Percentiles rank a stretch among this genome's conserved stretches.
These are phyloP conservation scores for Vitis rotundifolia DNA, from an alignment of 164 flowering plant genomes.

Conservation along the genomic window DNA sequence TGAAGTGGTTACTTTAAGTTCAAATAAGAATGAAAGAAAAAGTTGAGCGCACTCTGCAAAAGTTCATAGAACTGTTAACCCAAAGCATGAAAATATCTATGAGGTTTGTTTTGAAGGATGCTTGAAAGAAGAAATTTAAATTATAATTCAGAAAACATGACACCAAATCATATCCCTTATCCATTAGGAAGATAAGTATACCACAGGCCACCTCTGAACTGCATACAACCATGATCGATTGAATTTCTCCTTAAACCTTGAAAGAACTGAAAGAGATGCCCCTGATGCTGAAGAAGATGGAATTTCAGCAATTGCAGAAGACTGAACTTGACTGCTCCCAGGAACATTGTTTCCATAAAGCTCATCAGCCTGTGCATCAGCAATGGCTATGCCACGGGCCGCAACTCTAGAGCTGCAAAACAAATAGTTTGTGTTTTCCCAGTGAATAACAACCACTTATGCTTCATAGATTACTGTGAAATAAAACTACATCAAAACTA, in stretches of 20 bases:
- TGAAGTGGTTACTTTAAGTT: neutral
- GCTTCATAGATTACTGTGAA: too few species aligned
- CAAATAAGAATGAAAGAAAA: neutral
- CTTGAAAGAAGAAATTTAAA: too few species aligned
- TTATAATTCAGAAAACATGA: too few species aligned
- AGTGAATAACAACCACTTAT: too few species aligned
- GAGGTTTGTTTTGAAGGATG: too few species aligned
- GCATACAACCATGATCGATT: constrained; percentile 48
- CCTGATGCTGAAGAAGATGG: constrained; percentile 41
- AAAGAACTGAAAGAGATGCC: constrained; percentile 35
- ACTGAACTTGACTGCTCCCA: constrained; percentile 31
- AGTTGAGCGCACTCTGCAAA: neutral
- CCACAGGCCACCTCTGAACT: constrained; percentile 84
- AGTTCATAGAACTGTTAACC: neutral
- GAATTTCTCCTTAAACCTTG: constrained; percentile 57
- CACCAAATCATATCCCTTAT: neutral
- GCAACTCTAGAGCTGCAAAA: constrained; percentile 81
- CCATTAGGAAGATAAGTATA: constrained; percentile 29
- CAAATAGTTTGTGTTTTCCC: neutral
- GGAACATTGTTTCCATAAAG: constrained; percentile 22
- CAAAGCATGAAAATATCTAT: too few species aligned
- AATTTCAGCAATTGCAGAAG: constrained; percentile 28
- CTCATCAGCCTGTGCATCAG: constrained; percentile 67
- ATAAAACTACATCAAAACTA: neutral
- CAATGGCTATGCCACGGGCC: constrained; percentile 68